These are phyloP conservation scores for Cryptosporidium muris DNA, from an alignment of 169 alveolate species.

Conservation along the genomic window DNA sequence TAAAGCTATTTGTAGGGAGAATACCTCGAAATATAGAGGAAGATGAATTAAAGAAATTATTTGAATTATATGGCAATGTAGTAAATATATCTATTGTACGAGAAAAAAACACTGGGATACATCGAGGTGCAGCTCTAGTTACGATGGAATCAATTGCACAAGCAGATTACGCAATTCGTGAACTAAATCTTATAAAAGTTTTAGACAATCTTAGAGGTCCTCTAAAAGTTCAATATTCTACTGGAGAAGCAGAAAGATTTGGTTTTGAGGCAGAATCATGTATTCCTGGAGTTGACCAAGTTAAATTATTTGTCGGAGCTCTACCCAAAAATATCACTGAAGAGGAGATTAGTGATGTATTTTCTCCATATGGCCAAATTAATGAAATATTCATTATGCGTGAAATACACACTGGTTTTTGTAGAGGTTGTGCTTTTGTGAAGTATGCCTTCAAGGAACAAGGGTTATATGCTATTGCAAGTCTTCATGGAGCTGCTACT, in stretches of 20 bases:
- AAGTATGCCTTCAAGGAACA: conserved; percentile 87
- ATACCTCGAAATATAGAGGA: conserved; percentile 86
- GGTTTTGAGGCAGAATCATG: conserved; percentile 84
- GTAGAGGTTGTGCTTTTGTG: conserved; percentile 90
- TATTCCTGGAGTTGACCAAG: conserved; percentile 85
- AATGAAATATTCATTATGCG: conserved; percentile 87
- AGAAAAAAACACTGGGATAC: conserved; percentile 86
- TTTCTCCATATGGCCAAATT: conserved; percentile 83
- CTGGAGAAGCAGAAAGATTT: conserved; percentile 86
- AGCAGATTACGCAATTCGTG: conserved; percentile 90
- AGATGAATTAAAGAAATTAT: conserved; percentile 80
- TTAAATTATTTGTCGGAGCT: conserved; percentile 88
- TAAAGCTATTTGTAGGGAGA: conserved; percentile 88
- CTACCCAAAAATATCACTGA: conserved; percentile 84
- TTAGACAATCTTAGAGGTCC: conserved; percentile 86
- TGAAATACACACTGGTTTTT: conserved; percentile 83
- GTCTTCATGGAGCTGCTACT: conserved; percentile 81
- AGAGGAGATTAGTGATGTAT: conserved; percentile 82
- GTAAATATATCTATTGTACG: conserved; percentile 83
- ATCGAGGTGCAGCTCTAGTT: conserved; percentile 82
- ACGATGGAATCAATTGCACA: conserved; percentile 87
- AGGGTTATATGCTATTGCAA: conserved; percentile 85
- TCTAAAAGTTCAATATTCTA: conserved; percentile 87
- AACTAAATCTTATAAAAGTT: conserved; percentile 80
- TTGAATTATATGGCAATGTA: conserved; percentile 87